Evolutionary conservation across 306 rosid genomes (phyloP), one percentile per base, ranked within the genome.

Genomic region (Glycine latifolia): DNA sequence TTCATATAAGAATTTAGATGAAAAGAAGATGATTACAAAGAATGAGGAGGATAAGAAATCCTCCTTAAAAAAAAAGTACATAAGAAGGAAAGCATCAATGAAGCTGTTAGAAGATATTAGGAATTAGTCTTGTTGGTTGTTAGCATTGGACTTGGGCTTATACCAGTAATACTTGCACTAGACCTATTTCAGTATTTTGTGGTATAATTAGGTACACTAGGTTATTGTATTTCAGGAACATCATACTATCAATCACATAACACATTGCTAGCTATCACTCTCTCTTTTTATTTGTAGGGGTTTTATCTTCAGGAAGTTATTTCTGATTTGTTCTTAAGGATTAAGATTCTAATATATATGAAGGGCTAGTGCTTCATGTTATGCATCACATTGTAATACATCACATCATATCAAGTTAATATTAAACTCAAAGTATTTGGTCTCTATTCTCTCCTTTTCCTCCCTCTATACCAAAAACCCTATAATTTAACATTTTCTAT

Each of bases 21-120:
- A 44, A n/a, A 52, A 31, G 26, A 56, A 31, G 43, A 68, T 78
- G 55, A 67, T 67, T 39, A 37, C 13, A 16, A 7, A 70, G 20
- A 67, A 14, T 68, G n/a, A 31, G 47, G 41, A 44, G 79, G 60
- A 76, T 17, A 52, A 66, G 62, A 77, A 48, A 73, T 73, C 75
- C 46, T 53, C 39, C 3, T 68, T 15, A 37, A 15, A 35, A 14
- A 67, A 59, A 9, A 15, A 56, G 46, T 67, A 3, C 9, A 2
- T 10, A 67, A 46, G 49, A 58, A 44, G 14, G 16, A 33, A n/a
- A 68, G 56, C 50, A 56, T 60, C 47, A 44, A 26, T 13, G 46
- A 55, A 14, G n/a, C 56, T 48, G 54, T 31, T 62, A 8, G 72
- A 48, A 33, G 63, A 14, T 53, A 13, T 63, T 33, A 77, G 10